Evolutionary conservation across 2,329 filamentous ascomycete genomes (phyloP).

Genomic region (Gaeumannomyces tritici): DNA sequence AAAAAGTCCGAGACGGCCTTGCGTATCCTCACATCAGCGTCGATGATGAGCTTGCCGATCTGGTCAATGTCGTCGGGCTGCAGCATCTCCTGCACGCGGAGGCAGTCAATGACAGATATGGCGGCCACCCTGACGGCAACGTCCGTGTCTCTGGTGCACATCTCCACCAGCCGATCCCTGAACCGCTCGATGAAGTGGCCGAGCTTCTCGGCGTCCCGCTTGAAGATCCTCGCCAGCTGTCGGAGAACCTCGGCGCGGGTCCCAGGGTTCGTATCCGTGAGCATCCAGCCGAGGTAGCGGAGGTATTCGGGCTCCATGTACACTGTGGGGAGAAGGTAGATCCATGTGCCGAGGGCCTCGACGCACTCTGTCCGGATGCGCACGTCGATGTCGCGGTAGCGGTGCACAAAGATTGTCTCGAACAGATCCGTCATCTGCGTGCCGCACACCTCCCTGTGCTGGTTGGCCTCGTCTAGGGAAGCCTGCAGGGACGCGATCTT

Average conservation of each 20-base stretch:
- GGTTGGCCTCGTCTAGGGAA: constrained; percentile 59
- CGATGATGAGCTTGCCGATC: constrained; percentile 81
- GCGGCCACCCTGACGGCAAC: constrained; percentile 68
- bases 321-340: constrained; percentile 69
- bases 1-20: constrained; percentile 90
- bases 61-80: constrained; percentile 87
- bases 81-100: constrained; percentile 76
- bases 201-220: constrained; percentile 70
- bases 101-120: constrained; percentile 70
- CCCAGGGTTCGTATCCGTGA: constrained; percentile 68
- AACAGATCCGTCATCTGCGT: constrained; percentile 76
- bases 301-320: constrained; percentile 89
- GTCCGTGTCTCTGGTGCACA: constrained; percentile 81
- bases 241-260: constrained; percentile 80
- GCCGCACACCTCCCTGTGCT: constrained; percentile 60
- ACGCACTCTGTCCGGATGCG: constrained; percentile 85
- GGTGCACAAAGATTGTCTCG: constrained; percentile 86
- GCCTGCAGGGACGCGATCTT: constrained; percentile 65
- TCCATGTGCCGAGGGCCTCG: constrained; percentile 80
- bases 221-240: constrained; percentile 72
- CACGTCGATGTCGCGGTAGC: constrained; percentile 88
- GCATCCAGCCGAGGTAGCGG: constrained; percentile 89
- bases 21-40: constrained; percentile 73
- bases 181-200: constrained; percentile 93
- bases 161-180: constrained; percentile 77